Conservation (phyloP, 1,139 yeast species). For the Magnusiomyces sp. region DNA sequence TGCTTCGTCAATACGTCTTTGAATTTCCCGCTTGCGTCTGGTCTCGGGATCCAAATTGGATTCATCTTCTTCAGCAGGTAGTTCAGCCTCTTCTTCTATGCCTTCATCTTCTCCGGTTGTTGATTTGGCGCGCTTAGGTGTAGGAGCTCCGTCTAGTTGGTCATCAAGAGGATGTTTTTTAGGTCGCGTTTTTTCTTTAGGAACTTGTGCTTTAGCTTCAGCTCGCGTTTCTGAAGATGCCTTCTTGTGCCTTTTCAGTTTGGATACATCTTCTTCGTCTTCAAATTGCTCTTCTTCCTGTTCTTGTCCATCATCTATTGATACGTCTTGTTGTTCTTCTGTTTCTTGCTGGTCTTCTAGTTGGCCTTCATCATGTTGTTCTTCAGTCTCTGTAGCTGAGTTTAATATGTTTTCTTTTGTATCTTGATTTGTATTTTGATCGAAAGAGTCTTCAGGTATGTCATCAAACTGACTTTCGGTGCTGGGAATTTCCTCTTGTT, state of each 20-base stretch:
- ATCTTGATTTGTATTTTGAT: too few relatives aligned
- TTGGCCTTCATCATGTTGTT: neutral
- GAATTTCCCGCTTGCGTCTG: constrained; percentile 66
- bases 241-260: constrained; percentile 34
- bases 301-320: neutral
- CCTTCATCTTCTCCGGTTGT: constrained; percentile 23
- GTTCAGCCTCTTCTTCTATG: constrained; percentile 24
- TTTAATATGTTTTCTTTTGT: too few relatives aligned
- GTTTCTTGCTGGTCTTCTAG: neutral
- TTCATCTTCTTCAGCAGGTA: constrained; percentile 20
- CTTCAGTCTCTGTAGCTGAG: too few relatives aligned
- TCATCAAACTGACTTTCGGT: too few relatives aligned
- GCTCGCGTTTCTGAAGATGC: constrained; percentile 15
- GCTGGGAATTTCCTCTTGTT: too few relatives aligned
- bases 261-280: constrained; percentile 29
- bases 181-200: constrained; percentile 17
- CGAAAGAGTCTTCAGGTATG: too few relatives aligned
- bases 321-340: neutral
- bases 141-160: constrained; percentile 13
- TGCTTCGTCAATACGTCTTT: constrained; percentile 72
- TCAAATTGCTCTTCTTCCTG: constrained; percentile 8
- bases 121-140: constrained; percentile 14
- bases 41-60: constrained; percentile 34
- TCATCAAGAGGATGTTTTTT: constrained; percentile 15
- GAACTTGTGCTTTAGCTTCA: constrained; percentile 12